Conservation (phyloP, 176 grass and related monocot genomes). For the Elaeis guineensis region DNA sequence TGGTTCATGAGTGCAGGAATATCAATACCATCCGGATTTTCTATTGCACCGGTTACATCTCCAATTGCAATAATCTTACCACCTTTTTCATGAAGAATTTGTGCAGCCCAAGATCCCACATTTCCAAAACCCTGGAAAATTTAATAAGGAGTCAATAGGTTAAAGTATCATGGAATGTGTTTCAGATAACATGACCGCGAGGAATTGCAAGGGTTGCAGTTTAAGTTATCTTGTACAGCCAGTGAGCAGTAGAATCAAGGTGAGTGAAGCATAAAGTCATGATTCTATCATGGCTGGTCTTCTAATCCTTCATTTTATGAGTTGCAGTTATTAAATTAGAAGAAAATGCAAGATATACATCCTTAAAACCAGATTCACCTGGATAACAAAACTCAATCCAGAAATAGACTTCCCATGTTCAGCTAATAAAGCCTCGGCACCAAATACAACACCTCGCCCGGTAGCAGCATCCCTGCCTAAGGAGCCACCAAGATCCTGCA, state of each 20-base stretch:
- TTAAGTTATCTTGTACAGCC: too few species aligned
- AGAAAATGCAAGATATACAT: too few species aligned
- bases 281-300: too few species aligned
- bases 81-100: slow-evolving; percentile 70
- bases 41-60: slow-evolving; percentile 30
- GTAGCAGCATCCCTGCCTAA: slow-evolving; percentile 94
- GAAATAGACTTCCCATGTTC: slow-evolving; percentile 75
- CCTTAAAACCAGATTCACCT: slow-evolving; percentile 30
- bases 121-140: slow-evolving; percentile 83
- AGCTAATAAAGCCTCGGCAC: slow-evolving; percentile 66
- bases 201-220: too few species aligned
- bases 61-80: slow-evolving; percentile 87
- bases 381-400: slow-evolving; percentile 81
- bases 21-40: background rate
- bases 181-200: too few species aligned
- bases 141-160: background rate
- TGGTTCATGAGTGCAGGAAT: background rate
- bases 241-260: too few species aligned
- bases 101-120: slow-evolving; percentile 90
- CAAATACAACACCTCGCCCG: slow-evolving; percentile 76
- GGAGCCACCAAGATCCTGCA: slow-evolving; percentile 94
- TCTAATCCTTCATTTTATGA: too few species aligned
- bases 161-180: too few species aligned
- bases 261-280: too few species aligned
- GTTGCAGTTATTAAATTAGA: too few species aligned